A percentile compares a stretch with the other conserved stretches of the same genome.
These are phyloP conservation scores for Exophiala sp. DNA, from an alignment of 2,329 filamentous ascomycete genomes.

Conservation along the genomic window DNA sequence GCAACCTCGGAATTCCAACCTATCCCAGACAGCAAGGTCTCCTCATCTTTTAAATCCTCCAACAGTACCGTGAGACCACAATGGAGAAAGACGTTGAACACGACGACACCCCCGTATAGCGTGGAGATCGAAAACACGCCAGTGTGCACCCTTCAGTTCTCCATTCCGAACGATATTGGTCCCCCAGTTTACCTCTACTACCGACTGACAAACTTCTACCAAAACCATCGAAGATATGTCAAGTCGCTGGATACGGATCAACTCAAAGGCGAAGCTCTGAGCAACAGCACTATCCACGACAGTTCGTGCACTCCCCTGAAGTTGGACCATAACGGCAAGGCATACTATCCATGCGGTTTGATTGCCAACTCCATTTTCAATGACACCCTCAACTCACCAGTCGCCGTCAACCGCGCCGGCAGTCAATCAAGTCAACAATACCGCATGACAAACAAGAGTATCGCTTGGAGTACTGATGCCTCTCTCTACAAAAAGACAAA, in stretches of 20 bases:
- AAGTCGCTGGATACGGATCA: constrained; percentile 80
- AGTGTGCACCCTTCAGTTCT: constrained; percentile 69
- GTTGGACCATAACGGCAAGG: constrained; percentile 49
- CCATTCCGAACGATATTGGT: constrained; percentile 69
- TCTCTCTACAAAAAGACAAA: constrained; percentile 67
- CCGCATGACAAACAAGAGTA: constrained; percentile 67
- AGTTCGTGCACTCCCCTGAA: constrained; percentile 72
- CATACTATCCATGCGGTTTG: constrained; percentile 90
- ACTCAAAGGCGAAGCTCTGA: constrained; percentile 65
- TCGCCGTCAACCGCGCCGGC: constrained; percentile 50
- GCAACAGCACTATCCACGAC: constrained; percentile 54
- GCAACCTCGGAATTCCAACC: constrained; percentile 45
- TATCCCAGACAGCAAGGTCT: constrained; percentile 56
- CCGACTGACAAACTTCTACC: constrained; percentile 94
- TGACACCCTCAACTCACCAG: constrained; percentile 70
- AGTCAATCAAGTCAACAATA: constrained; percentile 50
- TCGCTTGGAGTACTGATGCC: constrained; percentile 81
- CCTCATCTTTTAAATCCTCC: constrained; percentile 64
- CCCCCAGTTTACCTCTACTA: constrained; percentile 91
- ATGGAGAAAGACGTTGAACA: constrained; percentile 29
- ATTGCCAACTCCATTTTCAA: constrained; percentile 98
- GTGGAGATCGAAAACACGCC: constrained; percentile 36
- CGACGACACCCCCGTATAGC: constrained; percentile 27
- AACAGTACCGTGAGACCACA: constrained; percentile 36
- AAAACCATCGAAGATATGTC: constrained; percentile 95